Percentiles rank a stretch among this genome's conserved stretches.
phyloP scores from a whole-genome alignment of 1,284 basidiomycete genomes.

The Moesziomyces sp. region DNA sequence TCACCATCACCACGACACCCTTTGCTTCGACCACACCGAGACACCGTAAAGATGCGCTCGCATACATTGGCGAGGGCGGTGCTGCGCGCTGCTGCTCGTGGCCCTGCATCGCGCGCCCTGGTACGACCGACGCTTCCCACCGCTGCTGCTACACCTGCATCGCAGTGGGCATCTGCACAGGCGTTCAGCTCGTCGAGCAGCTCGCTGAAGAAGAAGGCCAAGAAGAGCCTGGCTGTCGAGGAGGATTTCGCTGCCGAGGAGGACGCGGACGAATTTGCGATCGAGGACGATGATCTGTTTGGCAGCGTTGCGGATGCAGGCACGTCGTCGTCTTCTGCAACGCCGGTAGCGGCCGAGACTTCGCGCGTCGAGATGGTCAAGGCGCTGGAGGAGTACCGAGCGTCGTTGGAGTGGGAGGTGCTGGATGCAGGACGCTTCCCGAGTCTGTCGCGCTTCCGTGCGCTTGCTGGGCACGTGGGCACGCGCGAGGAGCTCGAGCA shows the following conservation, averaged over 20 bases:
- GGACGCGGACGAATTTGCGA: slow-evolving; percentile 10
- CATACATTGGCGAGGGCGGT: slow-evolving; percentile 28
- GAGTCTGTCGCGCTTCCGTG: slow-evolving; percentile 9
- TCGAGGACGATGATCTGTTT: slow-evolving; percentile 36
- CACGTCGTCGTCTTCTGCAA: slow-evolving; percentile 5
- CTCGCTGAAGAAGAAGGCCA: slow-evolving; percentile 34
- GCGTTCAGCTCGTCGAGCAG: slow-evolving; percentile 14
- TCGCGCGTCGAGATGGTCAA: slow-evolving; percentile 23
- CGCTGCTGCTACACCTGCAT: background rate
- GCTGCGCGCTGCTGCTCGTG: slow-evolving; percentile 19
- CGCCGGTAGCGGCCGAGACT: slow-evolving; percentile 3
- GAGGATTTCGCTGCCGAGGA: slow-evolving; percentile 7
- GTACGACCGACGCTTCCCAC: background rate
- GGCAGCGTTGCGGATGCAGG: slow-evolving; percentile 14
- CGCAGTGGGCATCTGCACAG: background rate
- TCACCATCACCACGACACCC: too few species aligned
- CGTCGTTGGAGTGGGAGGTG: slow-evolving; percentile 15
- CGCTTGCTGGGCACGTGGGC: slow-evolving; percentile 10
- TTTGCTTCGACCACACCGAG: too few species aligned
- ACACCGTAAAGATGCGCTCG: slow-evolving; percentile 24
- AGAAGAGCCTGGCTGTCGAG: slow-evolving; percentile 26
- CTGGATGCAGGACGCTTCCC: slow-evolving; percentile 27
- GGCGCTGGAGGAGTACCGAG: slow-evolving; percentile 9
- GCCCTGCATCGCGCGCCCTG: background rate
- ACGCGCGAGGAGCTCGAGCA: slow-evolving; percentile 14